Conservation (phyloP, 495 filamentous ascomycete species). For the Pyrenula massariospora region DNA sequence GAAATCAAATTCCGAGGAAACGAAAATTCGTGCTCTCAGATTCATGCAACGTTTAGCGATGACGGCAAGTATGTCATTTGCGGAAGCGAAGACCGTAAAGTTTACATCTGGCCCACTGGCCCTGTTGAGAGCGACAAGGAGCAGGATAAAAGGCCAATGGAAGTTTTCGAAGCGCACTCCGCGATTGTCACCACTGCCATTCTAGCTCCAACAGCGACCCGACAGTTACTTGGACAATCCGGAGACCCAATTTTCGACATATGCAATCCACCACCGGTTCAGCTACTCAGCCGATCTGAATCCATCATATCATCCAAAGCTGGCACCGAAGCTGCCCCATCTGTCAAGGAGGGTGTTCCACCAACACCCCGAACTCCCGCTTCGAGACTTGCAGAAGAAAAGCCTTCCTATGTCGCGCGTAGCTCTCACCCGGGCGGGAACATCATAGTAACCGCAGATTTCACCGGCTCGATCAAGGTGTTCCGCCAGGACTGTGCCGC, state of each 20-base stretch:
- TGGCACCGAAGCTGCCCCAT: constrained; percentile 11
- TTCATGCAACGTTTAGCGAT: constrained; percentile 79
- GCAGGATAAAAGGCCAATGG: constrained; percentile 66
- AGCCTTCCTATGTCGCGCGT: constrained; percentile 60
- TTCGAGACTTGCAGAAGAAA: constrained; percentile 44
- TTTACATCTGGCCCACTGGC: constrained; percentile 76
- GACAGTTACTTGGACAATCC: constrained; percentile 64
- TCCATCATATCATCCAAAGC: constrained; percentile 27
- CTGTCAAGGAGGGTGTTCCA: constrained; percentile 11
- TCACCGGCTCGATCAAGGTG: constrained; percentile 78
- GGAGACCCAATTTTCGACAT: constrained; percentile 92
- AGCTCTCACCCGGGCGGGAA: constrained; percentile 71
- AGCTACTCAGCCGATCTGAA: constrained; percentile 65
- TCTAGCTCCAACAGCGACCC: constrained; percentile 69
- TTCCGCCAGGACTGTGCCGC: constrained; percentile 89
- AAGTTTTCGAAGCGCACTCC: constrained; percentile 82
- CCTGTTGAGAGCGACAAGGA: constrained; percentile 47
- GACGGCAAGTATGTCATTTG: constrained; percentile 82
- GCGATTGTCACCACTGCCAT: constrained; percentile 79
- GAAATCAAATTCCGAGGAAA: constrained; percentile 90
- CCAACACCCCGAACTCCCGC: constrained; percentile 19
- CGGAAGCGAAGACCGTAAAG: constrained; percentile 81
- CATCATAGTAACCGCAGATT: constrained; percentile 88
- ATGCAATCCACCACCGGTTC: constrained; percentile 90
- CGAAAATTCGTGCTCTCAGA: constrained; percentile 85